Evolutionary conservation across 176 grass and related monocot genomes (phyloP).

Genomic region (Guadua angustifolia): DNA sequence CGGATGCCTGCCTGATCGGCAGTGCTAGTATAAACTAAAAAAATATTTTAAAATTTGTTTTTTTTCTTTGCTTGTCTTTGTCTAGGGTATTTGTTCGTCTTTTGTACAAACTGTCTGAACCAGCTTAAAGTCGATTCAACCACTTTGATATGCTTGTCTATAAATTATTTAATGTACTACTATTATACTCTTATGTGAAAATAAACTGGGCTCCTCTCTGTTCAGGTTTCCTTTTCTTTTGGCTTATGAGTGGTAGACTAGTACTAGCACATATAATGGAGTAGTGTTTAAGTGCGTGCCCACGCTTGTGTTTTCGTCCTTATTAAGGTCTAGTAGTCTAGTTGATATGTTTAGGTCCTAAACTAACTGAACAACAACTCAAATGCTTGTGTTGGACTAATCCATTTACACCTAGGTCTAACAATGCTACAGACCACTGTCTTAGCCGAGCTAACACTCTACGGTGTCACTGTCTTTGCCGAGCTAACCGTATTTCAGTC

Average conservation of each 20-base stretch:
- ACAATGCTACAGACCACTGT: background rate
- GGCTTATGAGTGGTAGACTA: too few relatives aligned
- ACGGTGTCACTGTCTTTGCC: constrained; percentile 4
- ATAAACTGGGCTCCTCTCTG: background rate
- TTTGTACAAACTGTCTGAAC: background rate
- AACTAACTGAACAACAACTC: background rate
- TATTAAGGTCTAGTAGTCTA: background rate
- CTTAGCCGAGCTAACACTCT: background rate
- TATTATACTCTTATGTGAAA: background rate
- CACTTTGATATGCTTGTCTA: background rate
- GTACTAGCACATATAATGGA: too few relatives aligned
- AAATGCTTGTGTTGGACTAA: background rate
- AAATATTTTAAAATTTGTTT: background rate
- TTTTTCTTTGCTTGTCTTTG: background rate
- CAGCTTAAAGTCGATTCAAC: background rate
- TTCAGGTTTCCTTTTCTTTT: background rate
- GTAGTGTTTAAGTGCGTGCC: too few relatives aligned
- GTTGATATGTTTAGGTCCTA: background rate
- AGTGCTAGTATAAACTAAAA: background rate
- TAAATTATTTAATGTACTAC: background rate
- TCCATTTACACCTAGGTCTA: background rate
- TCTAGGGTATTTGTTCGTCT: background rate
- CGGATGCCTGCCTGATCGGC: constrained; percentile 16
- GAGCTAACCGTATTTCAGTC: background rate
- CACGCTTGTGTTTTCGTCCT: background rate